A percentile compares a stretch with the other conserved stretches of the same genome.
Evolutionary conservation across 208 protist genomes (phyloP).

Genomic region (Acanthamoeba sp.): DNA sequence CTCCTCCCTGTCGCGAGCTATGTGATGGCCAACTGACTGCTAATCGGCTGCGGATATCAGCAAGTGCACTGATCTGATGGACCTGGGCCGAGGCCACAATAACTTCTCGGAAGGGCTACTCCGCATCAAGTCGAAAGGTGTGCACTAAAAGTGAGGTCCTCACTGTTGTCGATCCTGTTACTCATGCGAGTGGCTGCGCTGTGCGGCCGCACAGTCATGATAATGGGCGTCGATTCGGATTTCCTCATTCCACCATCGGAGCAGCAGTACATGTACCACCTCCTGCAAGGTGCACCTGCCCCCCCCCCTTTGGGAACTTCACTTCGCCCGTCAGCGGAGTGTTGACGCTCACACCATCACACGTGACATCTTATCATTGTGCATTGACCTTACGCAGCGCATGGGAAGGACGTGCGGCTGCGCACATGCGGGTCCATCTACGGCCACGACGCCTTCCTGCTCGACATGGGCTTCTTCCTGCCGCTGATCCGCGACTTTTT

Average conservation of each 20-base stretch:
- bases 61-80: constrained; percentile 70
- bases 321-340: background rate
- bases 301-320: background rate
- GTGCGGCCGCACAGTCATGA: constrained; percentile 47
- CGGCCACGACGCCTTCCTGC: constrained; percentile 73
- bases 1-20: background rate
- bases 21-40: too few relatives aligned
- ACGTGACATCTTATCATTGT: background rate
- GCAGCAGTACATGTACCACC: constrained; percentile 50
- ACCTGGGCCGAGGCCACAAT: constrained; percentile 46
- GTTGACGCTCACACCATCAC: too few relatives aligned
- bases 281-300: constrained; percentile 55
- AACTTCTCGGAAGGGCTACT: constrained; percentile 67
- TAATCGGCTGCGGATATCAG: background rate
- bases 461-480: constrained; percentile 44
- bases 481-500: constrained; percentile 60
- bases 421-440: constrained; percentile 31
- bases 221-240: constrained; percentile 62
- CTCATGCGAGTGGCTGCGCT: too few relatives aligned
- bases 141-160: background rate
- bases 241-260: constrained; percentile 56
- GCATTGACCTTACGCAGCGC: background rate
- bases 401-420: constrained; percentile 53
- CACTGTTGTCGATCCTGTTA: background rate
- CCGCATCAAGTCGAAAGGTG: constrained; percentile 5